Evolutionary conservation across 2,329 filamentous ascomycete species (phyloP), one percentile per base, ranked within the genome.

Genomic region (Aspergillus calidoustus): DNA sequence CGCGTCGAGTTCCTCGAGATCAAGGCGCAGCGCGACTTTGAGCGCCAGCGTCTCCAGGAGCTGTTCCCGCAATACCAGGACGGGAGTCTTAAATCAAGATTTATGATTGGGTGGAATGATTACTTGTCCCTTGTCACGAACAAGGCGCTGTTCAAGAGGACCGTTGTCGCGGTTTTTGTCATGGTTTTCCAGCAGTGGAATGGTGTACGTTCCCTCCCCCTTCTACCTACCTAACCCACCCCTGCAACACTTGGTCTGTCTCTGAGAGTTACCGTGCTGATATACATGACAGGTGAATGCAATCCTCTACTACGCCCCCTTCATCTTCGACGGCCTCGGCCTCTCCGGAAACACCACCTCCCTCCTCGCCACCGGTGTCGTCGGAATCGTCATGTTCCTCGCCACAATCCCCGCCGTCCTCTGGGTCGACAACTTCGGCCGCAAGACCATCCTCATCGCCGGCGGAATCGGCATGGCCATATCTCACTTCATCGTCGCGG

Each of bases 1-100:
- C 85, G 90, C 64, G 82, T 93, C 1, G 91, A 93, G 69, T 92
- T 89, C 71, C 83, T 92, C 15, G 91, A 93, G 72, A 92, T 93
- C 76, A 91, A 91, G 73, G 89, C 90, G 0, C 87, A 92, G 72
- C 87, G 86, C 0, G 74, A 89, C 11, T 94, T 93, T 65, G 90
- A 93, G 77, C 89, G 90, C 73, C 84, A 87, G 34, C 87, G 85
- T 0, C 80, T 88, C 3, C 84, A 84, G 0, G 87, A 89, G 68
- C 82, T 87, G 48, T 92, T 90, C 72, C 90, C 90, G 0, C 79
- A 89, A 23, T 49, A 50, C 4, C 46, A 57, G 54, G 47, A 49
- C 4, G 31, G 31, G 19, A 19, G 7, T 30, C 22, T 4, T 78
- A 19, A 19, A 19, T 81, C 7, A 85, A 83, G 83, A 89, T 86